A percentile compares a stretch with the other conserved stretches of the same genome.
These are phyloP conservation scores for Acanthamoeba lenticulata DNA, from an alignment of 208 protist genomes.

Conservation along the genomic window DNA sequence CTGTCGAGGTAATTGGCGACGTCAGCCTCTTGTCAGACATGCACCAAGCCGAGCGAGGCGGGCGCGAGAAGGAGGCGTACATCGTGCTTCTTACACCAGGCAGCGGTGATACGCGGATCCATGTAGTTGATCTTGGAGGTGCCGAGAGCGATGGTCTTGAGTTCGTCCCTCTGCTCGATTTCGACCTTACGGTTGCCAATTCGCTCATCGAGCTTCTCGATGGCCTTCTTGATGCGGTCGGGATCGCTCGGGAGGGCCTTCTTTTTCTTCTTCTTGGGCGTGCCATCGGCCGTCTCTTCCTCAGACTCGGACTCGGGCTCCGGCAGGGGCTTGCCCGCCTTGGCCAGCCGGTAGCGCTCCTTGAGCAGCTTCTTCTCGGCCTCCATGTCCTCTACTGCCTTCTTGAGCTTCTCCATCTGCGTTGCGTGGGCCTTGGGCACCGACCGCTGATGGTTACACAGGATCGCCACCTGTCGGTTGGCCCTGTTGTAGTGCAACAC, in stretches of 20 bases:
- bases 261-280: slow-evolving; percentile 71
- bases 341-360: slow-evolving; percentile 68
- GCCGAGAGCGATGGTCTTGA: slow-evolving; percentile 91
- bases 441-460: slow-evolving; percentile 99
- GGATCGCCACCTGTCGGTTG: slow-evolving; percentile 97
- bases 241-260: slow-evolving; percentile 74
- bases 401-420: slow-evolving; percentile 90
- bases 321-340: slow-evolving; percentile 73
- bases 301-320: slow-evolving; percentile 67
- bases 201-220: slow-evolving; percentile 65
- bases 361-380: slow-evolving; percentile 69
- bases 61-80: background rate
- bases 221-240: slow-evolving; percentile 62
- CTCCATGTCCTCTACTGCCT: slow-evolving; percentile 85
- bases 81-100: slow-evolving; percentile 92
- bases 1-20: no score
- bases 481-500: slow-evolving; percentile 96
- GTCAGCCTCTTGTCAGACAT: no score
- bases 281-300: slow-evolving; percentile 75
- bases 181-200: slow-evolving; percentile 67
- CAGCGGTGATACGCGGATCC: slow-evolving; percentile 97
- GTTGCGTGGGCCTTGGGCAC: slow-evolving; percentile 92
- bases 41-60: no score
- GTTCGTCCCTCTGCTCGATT: slow-evolving; percentile 81
- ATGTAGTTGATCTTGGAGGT: slow-evolving; percentile 99